Evolutionary conservation across 495 filamentous ascomycete genomes (phyloP), one percentile per base, ranked within the genome.

Genomic region (Hypoxylon intermedium): DNA sequence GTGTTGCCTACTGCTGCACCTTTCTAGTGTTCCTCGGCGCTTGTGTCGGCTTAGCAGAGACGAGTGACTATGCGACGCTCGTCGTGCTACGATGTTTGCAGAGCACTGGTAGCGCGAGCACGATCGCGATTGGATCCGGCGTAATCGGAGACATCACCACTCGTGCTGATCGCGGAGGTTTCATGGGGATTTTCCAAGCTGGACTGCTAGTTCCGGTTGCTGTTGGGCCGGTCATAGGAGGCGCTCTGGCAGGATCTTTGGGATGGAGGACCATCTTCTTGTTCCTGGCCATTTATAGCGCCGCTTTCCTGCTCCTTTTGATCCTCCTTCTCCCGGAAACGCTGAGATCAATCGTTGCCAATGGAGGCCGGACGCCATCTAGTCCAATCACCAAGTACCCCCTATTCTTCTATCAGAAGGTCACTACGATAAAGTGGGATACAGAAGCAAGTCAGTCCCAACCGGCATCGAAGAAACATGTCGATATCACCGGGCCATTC

Each of bases 231-330:
- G 76, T 85, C 0, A 74, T 86, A 16, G 84, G 83, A 15, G 84
- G 84, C 24, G 74, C 74, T 2, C 58, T 86, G 21, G 72, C 83
- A 0, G 72, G 76, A 31, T 76, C 74, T 1, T 37, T 84, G 7
- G 83, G 83, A 12, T 87, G 83, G 83, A 75, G 75, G 37, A 61
- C 77, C 0, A 80, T 87, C 2, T 87, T 87, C 63, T 85, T 79
- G 79, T 83, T 85, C 40, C 55, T 86, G 44, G 58, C 77, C 0
- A 81, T 83, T 2, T 78, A 79, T 37, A 72, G 71, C 48, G 81
- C 72, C 4, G 67, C 70, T 1, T 82, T 79, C 48, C 58, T 85
- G 1, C 12, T 77, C 9, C 2, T 74, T 0, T 37, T 85, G 0
- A 42, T 79, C 6, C 1, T 81, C 2, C 24, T 78, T 0, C 67